Evolutionary conservation across 768 basidiomycete genomes (phyloP).

Genomic region (Tephrocybe sp.): DNA sequence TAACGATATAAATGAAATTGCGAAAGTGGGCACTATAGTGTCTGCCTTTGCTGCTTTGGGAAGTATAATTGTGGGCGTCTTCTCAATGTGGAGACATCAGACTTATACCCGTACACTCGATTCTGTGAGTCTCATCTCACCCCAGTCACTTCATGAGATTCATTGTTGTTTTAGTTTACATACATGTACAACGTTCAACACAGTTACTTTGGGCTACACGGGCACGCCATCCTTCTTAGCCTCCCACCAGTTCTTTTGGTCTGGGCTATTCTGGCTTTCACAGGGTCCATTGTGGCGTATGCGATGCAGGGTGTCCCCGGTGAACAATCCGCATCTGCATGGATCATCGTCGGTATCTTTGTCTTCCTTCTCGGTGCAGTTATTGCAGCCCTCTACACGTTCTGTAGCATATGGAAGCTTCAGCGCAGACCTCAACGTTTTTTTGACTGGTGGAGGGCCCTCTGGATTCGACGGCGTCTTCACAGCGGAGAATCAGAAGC

Average conservation of each 20-base stretch:
- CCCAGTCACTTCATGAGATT: not conserved
- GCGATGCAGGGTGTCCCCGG: constrained; percentile 32
- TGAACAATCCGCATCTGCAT: constrained; percentile 30
- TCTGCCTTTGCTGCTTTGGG: constrained; percentile 51
- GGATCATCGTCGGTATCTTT: constrained; percentile 39
- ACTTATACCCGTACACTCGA: constrained; percentile 40
- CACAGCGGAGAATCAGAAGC: not conserved
- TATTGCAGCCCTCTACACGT: constrained; percentile 40
- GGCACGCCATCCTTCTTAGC: constrained; percentile 49
- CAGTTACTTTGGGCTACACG: constrained; percentile 40
- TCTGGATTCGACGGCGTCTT: constrained; percentile 13
- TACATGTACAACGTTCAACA: constrained; percentile 53
- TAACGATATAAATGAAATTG: constrained; percentile 34
- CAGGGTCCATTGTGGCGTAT: constrained; percentile 42
- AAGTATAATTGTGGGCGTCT: constrained; percentile 53
- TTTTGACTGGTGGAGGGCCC: constrained; percentile 15
- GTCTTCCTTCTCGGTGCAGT: constrained; percentile 36
- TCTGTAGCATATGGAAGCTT: constrained; percentile 50
- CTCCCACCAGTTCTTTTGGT: constrained; percentile 53
- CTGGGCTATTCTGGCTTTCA: constrained; percentile 51
- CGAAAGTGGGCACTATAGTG: constrained; percentile 35
- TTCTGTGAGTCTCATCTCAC: constrained; percentile 29
- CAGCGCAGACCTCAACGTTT: constrained; percentile 23
- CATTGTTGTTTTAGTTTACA: constrained; percentile 34
- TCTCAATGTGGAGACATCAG: constrained; percentile 56